phyloP scores from a whole-genome alignment of 176 grass and related monocot species.

The Thalia dealbata region DNA sequence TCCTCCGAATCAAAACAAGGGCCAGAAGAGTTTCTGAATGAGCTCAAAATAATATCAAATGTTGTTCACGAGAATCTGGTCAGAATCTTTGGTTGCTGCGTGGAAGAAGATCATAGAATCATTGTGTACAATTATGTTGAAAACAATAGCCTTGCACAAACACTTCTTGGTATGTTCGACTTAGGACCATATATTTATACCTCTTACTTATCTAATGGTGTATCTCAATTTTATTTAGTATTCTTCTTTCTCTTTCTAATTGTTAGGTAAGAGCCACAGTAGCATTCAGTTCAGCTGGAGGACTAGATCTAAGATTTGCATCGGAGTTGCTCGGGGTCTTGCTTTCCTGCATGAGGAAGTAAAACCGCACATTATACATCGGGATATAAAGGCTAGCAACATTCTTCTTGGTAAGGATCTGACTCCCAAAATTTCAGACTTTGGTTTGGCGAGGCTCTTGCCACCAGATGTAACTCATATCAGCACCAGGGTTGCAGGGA shows the following conservation, averaged over 20 bases:
- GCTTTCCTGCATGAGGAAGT: conserved; percentile 69
- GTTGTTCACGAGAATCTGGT: conserved; percentile 71
- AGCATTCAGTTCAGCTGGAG: conserved; percentile 57
- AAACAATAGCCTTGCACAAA: conserved; percentile 76
- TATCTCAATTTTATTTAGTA: background rate
- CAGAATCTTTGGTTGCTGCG: conserved; percentile 58
- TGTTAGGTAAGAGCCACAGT: conserved; percentile 40
- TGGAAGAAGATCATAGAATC: conserved; percentile 56
- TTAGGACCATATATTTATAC: background rate
- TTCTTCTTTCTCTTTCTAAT: background rate
- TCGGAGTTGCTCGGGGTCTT: conserved; percentile 51
- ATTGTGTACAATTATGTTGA: conserved; percentile 76
- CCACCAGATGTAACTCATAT: conserved; percentile 56
- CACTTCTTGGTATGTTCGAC: conserved; percentile 49
- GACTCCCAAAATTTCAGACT: conserved; percentile 69
- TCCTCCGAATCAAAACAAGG: conserved; percentile 69
- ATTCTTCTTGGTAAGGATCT: conserved; percentile 71
- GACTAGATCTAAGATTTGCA: conserved; percentile 50
- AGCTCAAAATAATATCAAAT: conserved; percentile 54
- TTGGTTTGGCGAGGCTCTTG: conserved; percentile 74
- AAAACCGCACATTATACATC: conserved; percentile 51
- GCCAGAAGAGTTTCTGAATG: conserved; percentile 64
- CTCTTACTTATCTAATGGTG: background rate
- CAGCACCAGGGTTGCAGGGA: conserved; percentile 86
- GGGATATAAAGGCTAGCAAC: conserved; percentile 87